Conservation (phyloP, 2,329 filamentous ascomycete genomes). For the Clonostachys rosea region DNA sequence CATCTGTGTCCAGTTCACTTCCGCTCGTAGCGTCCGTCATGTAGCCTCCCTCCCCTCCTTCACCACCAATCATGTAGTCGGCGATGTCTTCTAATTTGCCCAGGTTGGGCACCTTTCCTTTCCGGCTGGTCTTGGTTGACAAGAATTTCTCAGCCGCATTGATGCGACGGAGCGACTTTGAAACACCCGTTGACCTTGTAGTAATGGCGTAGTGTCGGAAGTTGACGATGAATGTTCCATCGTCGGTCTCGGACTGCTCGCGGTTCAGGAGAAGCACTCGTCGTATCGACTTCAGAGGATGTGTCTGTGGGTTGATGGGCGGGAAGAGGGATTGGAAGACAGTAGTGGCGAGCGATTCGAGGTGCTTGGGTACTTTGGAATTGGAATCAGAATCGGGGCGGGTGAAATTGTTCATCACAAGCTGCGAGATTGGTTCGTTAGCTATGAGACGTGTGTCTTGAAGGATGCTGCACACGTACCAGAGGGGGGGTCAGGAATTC, state of each 20-base stretch:
- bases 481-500: slow-evolving; percentile 83
- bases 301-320: slow-evolving; percentile 87
- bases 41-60: slow-evolving; percentile 70
- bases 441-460: too few relatives aligned
- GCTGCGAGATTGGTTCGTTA: slow-evolving; percentile 31
- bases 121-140: slow-evolving; percentile 53
- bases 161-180: slow-evolving; percentile 76
- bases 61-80: slow-evolving; percentile 87
- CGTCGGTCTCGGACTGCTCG: slow-evolving; percentile 57
- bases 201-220: slow-evolving; percentile 94
- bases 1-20: slow-evolving; percentile 89
- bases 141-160: slow-evolving; percentile 81
- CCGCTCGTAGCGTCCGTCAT: slow-evolving; percentile 82
- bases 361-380: slow-evolving; percentile 80
- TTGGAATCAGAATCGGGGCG: slow-evolving; percentile 56
- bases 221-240: slow-evolving; percentile 75
- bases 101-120: slow-evolving; percentile 76
- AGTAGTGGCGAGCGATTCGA: slow-evolving; percentile 88
- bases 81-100: slow-evolving; percentile 89
- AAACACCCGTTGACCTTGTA: slow-evolving; percentile 79
- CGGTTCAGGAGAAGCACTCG: slow-evolving; percentile 88
- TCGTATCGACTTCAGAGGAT: slow-evolving; percentile 86
- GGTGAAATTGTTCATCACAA: slow-evolving; percentile 98
- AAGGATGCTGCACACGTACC: slow-evolving; percentile 33
- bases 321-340: slow-evolving; percentile 96